Conservation (phyloP, 352 stramenopile genomes). For the Globisporangium viniferum region DNA sequence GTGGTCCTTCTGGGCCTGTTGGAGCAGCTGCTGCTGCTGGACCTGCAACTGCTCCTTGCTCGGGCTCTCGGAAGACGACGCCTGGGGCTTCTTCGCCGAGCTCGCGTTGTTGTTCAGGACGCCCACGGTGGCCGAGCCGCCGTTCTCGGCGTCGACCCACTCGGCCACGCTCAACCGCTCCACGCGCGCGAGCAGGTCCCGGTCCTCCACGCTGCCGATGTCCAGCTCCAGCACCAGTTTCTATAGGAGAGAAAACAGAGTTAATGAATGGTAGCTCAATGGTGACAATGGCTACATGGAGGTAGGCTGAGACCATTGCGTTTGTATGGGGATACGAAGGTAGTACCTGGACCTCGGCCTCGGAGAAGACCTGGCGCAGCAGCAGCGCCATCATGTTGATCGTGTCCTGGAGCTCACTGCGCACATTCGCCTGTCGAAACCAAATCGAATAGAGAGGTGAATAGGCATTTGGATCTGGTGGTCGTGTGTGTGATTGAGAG, state of each 20-base stretch:
- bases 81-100: neutral
- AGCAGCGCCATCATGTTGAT: conserved; percentile 87
- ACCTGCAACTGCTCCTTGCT: conserved; percentile 36
- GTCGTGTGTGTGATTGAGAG: neutral
- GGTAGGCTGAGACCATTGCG: neutral
- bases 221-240: conserved; percentile 66
- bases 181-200: conserved; percentile 67
- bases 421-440: conserved; percentile 52
- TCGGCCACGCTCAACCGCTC: conserved; percentile 75
- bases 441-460: neutral
- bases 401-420: conserved; percentile 76
- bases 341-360: conserved; percentile 61
- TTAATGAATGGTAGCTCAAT: neutral
- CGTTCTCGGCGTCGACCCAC: conserved; percentile 46
- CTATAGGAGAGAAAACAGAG: conserved; percentile 15
- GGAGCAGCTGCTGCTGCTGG: conserved; percentile 21
- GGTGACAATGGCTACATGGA: neutral
- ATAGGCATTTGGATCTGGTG: neutral
- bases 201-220: conserved; percentile 71
- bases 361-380: conserved; percentile 74
- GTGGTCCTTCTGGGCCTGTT: conserved; percentile 24
- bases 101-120: conserved; percentile 19
- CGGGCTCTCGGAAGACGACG: neutral
- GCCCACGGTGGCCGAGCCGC: conserved; percentile 23
- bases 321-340: neutral